These are phyloP conservation scores for Ganoderma sinense DNA, from an alignment of 1,284 basidiomycete genomes.

Conservation along the genomic window DNA sequence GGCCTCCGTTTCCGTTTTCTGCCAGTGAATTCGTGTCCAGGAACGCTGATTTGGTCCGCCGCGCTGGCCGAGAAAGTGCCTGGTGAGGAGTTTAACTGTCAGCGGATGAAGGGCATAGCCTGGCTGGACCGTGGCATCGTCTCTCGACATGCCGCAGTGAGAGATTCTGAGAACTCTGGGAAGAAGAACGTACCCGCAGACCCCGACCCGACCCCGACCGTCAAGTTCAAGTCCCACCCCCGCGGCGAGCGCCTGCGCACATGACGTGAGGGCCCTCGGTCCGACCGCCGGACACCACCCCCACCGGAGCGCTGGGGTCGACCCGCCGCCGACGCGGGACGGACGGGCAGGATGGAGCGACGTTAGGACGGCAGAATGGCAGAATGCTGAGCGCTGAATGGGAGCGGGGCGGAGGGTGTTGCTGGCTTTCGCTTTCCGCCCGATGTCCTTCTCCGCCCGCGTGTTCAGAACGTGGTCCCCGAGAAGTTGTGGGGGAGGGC, in stretches of 20 bases:
- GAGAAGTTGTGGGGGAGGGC: conserved; percentile 19
- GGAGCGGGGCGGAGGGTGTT: conserved; percentile 8
- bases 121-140: conserved; percentile 13
- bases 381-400: too few relatives aligned
- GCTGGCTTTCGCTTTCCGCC: conserved; percentile 13
- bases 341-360: background rate
- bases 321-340: conserved; percentile 1
- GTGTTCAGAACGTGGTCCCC: conserved; percentile 5
- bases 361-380: conserved; percentile 1
- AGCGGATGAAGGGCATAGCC: background rate
- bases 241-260: conserved; percentile 10
- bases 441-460: conserved; percentile 8
- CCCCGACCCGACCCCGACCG: conserved; percentile 3
- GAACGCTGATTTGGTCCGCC: conserved; percentile 5
- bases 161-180: conserved; percentile 6
- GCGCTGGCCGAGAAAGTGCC: conserved; percentile 11
- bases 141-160: conserved; percentile 14
- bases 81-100: background rate
- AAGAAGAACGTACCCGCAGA: conserved; percentile 10
- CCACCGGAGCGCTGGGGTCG: conserved; percentile 9
- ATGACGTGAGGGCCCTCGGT: conserved; percentile 21
- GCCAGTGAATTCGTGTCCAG: background rate
- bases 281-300: conserved; percentile 12
- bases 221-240: background rate
- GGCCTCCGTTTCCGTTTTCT: background rate